A percentile compares a stretch with the other conserved stretches of the same genome.
Evolutionary conservation across 805 yeast species (phyloP).

Genomic region (Suhomyces prunicola): DNA sequence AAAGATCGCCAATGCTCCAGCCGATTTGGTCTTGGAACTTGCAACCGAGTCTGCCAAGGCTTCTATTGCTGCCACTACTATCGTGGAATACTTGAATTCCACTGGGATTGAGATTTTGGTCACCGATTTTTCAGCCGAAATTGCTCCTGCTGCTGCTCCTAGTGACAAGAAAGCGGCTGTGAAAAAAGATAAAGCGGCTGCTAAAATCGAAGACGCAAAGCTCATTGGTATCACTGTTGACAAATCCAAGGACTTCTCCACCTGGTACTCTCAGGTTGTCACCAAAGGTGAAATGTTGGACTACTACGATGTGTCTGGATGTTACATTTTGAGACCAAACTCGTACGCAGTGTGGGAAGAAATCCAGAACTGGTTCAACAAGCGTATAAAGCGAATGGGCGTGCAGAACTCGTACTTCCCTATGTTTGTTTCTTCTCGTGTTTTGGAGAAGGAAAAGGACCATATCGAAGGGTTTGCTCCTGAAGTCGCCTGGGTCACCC

Average conservation of each 20-base stretch:
- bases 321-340: conserved; percentile 95
- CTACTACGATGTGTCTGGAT: conserved; percentile 97
- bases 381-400: conserved; percentile 77
- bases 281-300: conserved; percentile 98
- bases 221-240: conserved; percentile 95
- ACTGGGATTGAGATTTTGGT: conserved; percentile 49
- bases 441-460: conserved; percentile 95
- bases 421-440: conserved; percentile 92
- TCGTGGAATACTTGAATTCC: conserved; percentile 45
- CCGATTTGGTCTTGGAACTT: conserved; percentile 39
- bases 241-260: conserved; percentile 86
- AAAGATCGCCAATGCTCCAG: conserved; percentile 39
- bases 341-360: conserved; percentile 93
- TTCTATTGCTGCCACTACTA: conserved; percentile 44
- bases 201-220: conserved; percentile 78
- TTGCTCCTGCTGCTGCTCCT: conserved; percentile 22
- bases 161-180: conserved; percentile 26
- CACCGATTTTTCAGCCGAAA: conserved; percentile 51
- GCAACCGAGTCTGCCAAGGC: conserved; percentile 54
- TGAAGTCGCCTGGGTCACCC: conserved; percentile 99
- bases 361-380: conserved; percentile 85
- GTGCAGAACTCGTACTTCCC: conserved; percentile 97
- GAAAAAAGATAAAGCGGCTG: conserved; percentile 42
- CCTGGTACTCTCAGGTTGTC: conserved; percentile 96
- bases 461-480: conserved; percentile 99